A percentile compares a stretch with the other conserved stretches of the same genome.
These are phyloP conservation scores for Boletus edulis DNA, from an alignment of 768 basidiomycete genomes.

Conservation along the genomic window DNA sequence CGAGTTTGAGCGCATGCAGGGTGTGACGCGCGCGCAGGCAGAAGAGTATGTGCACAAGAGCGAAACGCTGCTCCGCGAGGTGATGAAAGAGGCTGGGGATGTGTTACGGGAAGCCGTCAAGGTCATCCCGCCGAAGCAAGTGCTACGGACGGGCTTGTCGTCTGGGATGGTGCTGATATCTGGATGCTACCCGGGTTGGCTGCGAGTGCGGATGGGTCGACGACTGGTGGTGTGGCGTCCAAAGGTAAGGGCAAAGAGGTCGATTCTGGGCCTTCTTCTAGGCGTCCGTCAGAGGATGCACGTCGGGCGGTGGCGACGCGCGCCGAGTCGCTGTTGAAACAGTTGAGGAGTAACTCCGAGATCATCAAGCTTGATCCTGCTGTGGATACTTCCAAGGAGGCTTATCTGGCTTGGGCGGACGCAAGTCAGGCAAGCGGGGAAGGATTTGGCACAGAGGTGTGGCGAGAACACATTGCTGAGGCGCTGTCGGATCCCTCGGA, in stretches of 20 bases:
- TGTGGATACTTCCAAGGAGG: slow-evolving; percentile 52
- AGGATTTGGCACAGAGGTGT: slow-evolving; percentile 44
- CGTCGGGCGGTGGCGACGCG: slow-evolving; percentile 65
- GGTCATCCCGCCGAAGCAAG: slow-evolving; percentile 79
- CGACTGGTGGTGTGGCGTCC: background rate
- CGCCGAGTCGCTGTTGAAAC: slow-evolving; percentile 72
- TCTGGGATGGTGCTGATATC: slow-evolving; percentile 87
- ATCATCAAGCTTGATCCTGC: slow-evolving; percentile 77
- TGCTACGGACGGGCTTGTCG: slow-evolving; percentile 31
- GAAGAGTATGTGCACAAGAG: slow-evolving; percentile 84
- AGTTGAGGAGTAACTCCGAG: slow-evolving; percentile 70
- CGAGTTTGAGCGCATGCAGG: slow-evolving; percentile 75
- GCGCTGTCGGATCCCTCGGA: slow-evolving; percentile 51
- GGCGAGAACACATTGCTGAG: slow-evolving; percentile 49
- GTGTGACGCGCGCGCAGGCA: slow-evolving; percentile 69
- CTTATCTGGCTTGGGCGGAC: slow-evolving; percentile 63
- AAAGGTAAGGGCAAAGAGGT: slow-evolving; percentile 40
- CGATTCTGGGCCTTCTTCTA: slow-evolving; percentile 25
- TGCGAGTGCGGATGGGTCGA: slow-evolving; percentile 18
- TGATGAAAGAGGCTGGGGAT: slow-evolving; percentile 77
- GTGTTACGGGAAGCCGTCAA: slow-evolving; percentile 88
- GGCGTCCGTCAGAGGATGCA: slow-evolving; percentile 35
- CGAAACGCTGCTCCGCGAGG: slow-evolving; percentile 61
- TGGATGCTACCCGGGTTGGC: slow-evolving; percentile 63
- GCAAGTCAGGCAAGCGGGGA: slow-evolving; percentile 55